Conservation (phyloP, 495 filamentous ascomycete genomes). For the Schizothecium vesticola region DNA sequence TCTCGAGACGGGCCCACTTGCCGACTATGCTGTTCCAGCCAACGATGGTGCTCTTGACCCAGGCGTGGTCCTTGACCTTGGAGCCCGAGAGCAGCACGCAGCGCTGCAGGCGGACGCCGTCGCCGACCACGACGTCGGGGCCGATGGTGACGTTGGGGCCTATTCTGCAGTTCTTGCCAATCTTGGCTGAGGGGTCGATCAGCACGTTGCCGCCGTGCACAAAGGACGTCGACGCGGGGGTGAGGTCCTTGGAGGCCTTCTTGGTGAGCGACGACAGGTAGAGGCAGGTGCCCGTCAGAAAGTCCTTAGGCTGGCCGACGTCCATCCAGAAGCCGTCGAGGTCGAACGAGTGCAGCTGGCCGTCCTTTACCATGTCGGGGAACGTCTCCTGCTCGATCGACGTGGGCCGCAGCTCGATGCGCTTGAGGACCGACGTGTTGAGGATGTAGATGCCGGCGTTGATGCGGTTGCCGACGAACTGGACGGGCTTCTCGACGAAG, state of each 20-base stretch:
- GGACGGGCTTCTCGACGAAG: slow-evolving; percentile 98
- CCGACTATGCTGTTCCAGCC: slow-evolving; percentile 98
- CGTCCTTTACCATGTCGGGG: slow-evolving; percentile 87
- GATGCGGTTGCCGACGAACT: slow-evolving; percentile 99
- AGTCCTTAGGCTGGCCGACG: slow-evolving; percentile 98
- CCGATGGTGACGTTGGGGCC: slow-evolving; percentile 97
- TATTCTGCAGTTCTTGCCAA: slow-evolving; percentile 97
- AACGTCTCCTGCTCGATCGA: slow-evolving; percentile 99
- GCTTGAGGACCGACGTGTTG: slow-evolving; percentile 82
- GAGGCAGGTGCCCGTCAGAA: slow-evolving; percentile 92
- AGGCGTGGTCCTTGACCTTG: slow-evolving; percentile 98
- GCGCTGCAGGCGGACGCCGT: slow-evolving; percentile 90
- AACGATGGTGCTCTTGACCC: slow-evolving; percentile 98
- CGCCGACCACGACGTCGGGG: slow-evolving; percentile 88
- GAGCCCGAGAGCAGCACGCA: slow-evolving; percentile 84
- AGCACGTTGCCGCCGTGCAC: slow-evolving; percentile 96
- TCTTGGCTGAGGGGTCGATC: slow-evolving; percentile 91
- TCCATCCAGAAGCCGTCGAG: slow-evolving; percentile 99
- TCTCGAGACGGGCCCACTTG: slow-evolving; percentile 93
- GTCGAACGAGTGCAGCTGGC: slow-evolving; percentile 94
- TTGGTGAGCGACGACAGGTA: slow-evolving; percentile 93
- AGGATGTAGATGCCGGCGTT: slow-evolving; percentile 99
- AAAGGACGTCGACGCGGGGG: slow-evolving; percentile 66
- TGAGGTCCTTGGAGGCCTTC: slow-evolving; percentile 82
- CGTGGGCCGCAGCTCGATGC: slow-evolving; percentile 94